phyloP scores from a whole-genome alignment of 2,329 filamentous ascomycete genomes.

The Aureobasidium subglaciale region DNA sequence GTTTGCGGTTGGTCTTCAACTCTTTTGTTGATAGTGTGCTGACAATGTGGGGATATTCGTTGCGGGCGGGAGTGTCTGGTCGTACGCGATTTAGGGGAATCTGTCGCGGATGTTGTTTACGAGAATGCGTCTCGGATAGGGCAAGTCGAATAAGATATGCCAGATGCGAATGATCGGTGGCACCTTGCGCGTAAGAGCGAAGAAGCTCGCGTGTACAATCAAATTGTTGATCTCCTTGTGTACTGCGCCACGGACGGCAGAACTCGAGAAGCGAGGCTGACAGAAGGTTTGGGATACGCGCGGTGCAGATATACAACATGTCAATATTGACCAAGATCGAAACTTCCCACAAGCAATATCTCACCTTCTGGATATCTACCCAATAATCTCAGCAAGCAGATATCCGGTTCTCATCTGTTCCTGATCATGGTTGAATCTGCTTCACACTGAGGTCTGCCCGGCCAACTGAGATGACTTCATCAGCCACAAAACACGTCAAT shows the following conservation, averaged over 20 bases:
- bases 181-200: background rate
- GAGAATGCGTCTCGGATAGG: background rate
- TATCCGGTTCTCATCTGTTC: background rate
- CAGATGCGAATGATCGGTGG: background rate
- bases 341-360: background rate
- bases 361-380: background rate
- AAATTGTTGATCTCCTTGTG: background rate
- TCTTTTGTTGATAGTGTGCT: constrained; percentile 5
- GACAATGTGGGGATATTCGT: constrained; percentile 4
- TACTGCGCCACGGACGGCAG: constrained; percentile 1
- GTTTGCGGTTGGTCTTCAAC: background rate
- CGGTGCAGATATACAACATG: background rate
- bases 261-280: background rate
- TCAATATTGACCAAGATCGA: background rate
- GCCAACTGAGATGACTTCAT: background rate
- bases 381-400: background rate
- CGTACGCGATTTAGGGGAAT: background rate
- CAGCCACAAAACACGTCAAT: background rate
- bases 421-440: background rate
- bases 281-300: background rate
- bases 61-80: background rate
- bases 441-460: background rate
- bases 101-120: background rate
- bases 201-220: constrained; percentile 2
- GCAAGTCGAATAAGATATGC: background rate